These are phyloP conservation scores for Ocimum tenuiflorum DNA, from an alignment of 257 asterid genomes.

Conservation along the genomic window DNA sequence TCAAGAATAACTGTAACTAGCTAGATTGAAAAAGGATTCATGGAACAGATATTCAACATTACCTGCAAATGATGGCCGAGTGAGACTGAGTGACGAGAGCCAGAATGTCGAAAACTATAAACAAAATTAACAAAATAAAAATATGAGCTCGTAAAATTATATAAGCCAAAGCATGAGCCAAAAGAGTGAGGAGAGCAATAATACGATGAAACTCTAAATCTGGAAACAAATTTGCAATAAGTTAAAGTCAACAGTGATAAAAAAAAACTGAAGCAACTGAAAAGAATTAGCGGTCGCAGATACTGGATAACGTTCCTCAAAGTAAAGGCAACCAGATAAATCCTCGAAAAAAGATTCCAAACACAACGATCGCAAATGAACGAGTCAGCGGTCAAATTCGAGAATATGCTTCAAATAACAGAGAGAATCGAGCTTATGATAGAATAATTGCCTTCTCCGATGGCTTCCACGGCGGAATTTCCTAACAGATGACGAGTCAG, in stretches of 20 bases:
- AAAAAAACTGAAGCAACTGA: not conserved
- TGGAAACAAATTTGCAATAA: slow-evolving; percentile 1
- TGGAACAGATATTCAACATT: not conserved
- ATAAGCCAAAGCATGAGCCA: not conserved
- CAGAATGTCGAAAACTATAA: slow-evolving; percentile 11
- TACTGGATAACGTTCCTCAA: not conserved
- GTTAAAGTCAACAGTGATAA: slow-evolving; percentile 19
- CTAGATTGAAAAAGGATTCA: slow-evolving; percentile 2
- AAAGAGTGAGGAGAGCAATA: not conserved
- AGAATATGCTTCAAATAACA: not conserved
- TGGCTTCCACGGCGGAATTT: slow-evolving; percentile 15
- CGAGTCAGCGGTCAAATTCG: not conserved
- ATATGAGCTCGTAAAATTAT: slow-evolving; percentile 6
- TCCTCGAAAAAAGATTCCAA: not conserved
- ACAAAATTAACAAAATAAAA: not conserved
- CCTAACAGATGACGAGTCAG: slow-evolving; percentile 15
- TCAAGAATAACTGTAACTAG: not conserved
- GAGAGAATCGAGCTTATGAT: not conserved
- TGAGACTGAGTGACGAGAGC: slow-evolving; percentile 14
- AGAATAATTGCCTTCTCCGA: slow-evolving; percentile 12
- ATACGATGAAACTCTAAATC: slow-evolving; percentile 15
- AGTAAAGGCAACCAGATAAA: not conserved
- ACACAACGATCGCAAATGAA: slow-evolving; percentile 23
- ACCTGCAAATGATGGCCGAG: slow-evolving; percentile 22
- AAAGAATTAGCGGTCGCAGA: not conserved